These are phyloP conservation scores for Diplodia mutila DNA, from an alignment of 2,329 filamentous ascomycete species.

Conservation along the genomic window DNA sequence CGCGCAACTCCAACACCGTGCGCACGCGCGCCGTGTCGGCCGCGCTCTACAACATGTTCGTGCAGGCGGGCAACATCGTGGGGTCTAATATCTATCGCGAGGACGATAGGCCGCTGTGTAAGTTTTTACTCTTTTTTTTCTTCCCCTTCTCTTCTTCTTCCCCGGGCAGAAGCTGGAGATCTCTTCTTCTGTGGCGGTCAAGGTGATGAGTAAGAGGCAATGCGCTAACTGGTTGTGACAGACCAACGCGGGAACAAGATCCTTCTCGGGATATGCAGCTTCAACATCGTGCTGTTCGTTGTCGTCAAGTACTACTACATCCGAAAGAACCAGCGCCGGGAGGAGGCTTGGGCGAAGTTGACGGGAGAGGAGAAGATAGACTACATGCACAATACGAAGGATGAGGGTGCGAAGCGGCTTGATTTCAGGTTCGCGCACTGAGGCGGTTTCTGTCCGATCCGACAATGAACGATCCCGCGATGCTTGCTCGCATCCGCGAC, in stretches of 20 bases:
- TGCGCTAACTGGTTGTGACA: neutral
- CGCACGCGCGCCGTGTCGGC: constrained; percentile 53
- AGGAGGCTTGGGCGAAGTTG: constrained; percentile 13
- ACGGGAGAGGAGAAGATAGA: constrained; percentile 36
- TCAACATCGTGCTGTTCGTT: constrained; percentile 40
- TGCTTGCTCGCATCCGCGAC: neutral
- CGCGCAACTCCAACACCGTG: constrained; percentile 55
- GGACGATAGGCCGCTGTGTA: constrained; percentile 57
- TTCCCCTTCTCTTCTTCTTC: too few relatives aligned
- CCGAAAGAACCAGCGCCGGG: constrained; percentile 42
- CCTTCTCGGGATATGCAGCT: constrained; percentile 39
- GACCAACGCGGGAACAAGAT: constrained; percentile 42
- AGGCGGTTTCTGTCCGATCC: neutral
- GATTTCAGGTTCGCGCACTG: constrained; percentile 39
- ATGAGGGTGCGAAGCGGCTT: constrained; percentile 38
- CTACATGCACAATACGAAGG: constrained; percentile 36
- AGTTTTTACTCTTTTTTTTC: neutral
- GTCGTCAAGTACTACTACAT: constrained; percentile 47
- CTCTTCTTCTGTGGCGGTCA: too few relatives aligned
- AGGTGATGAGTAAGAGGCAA: too few relatives aligned
- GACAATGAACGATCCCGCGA: neutral
- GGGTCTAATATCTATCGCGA: constrained; percentile 58
- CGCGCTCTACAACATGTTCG: constrained; percentile 56
- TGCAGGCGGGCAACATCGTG: constrained; percentile 51
- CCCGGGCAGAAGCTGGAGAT: too few relatives aligned